Percentiles rank a stretch among this genome's conserved stretches.
Conservation (phyloP, 1,139 yeast genomes). For the Yamadazyma kanchanaburiensis region DNA sequence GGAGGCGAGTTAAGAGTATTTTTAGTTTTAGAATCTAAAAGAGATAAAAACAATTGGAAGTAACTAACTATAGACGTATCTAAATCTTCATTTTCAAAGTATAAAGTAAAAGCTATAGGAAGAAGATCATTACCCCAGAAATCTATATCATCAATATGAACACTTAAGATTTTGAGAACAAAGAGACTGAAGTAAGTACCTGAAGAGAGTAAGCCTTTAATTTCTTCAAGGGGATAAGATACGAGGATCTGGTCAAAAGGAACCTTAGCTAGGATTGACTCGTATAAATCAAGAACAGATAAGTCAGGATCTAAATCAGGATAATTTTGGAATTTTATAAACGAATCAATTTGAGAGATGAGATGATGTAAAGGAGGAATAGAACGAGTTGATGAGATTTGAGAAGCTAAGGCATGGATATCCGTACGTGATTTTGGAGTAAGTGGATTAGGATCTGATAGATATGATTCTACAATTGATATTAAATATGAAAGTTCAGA, state of each 20-base stretch:
- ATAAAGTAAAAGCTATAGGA: slow-evolving; percentile 3
- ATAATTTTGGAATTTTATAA: slow-evolving; percentile 7
- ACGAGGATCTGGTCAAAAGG: slow-evolving; percentile 16
- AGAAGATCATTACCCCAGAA: slow-evolving; percentile 11
- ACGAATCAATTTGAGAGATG: slow-evolving; percentile 4
- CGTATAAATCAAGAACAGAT: slow-evolving; percentile 19
- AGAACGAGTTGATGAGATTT: neutral
- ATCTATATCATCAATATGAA: slow-evolving; percentile 15
- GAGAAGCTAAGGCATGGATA: slow-evolving; percentile 1
- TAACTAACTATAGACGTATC: slow-evolving; percentile 15
- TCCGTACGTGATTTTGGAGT: too few relatives aligned
- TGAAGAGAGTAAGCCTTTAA: slow-evolving; percentile 13
- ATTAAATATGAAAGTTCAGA: too few relatives aligned
- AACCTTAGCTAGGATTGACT: slow-evolving; percentile 17
- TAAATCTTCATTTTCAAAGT: slow-evolving; percentile 6
- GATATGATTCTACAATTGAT: too few relatives aligned
- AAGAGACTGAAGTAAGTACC: slow-evolving; percentile 13
- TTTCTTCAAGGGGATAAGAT: slow-evolving; percentile 20
- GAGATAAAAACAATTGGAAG: slow-evolving; percentile 15
- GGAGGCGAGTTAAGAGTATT: slow-evolving; percentile 6
- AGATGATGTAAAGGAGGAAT: slow-evolving; percentile 3
- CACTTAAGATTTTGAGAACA: slow-evolving; percentile 18
- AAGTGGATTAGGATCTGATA: too few relatives aligned
- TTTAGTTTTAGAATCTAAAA: slow-evolving; percentile 1
- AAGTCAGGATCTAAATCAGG: slow-evolving; percentile 18